Conservation (phyloP, 306 rosid genomes). For the Cyclanthera cordifolia region DNA sequence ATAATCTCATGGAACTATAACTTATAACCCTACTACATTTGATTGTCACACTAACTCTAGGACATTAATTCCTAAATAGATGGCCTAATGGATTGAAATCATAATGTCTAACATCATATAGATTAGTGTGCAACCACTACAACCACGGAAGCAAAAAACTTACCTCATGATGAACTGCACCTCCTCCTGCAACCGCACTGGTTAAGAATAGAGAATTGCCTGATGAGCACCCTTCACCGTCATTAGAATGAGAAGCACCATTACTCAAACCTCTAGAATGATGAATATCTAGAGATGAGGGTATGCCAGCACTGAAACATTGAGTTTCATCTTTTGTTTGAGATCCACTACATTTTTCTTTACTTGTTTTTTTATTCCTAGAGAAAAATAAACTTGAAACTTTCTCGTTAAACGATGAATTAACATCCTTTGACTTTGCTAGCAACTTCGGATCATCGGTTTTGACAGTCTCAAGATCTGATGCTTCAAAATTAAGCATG, state of each 20-base stretch:
- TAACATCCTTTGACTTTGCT: constrained; percentile 50
- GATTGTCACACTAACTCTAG: no score
- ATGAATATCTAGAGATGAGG: constrained; percentile 16
- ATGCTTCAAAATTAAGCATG: constrained; percentile 33
- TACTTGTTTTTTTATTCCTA: constrained; percentile 56
- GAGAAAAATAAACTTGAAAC: constrained; percentile 77
- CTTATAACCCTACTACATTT: no score
- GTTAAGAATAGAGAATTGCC: constrained; percentile 28
- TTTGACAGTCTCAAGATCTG: constrained; percentile 28
- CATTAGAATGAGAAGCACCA: constrained; percentile 35
- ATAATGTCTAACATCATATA: neutral
- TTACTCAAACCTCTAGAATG: constrained; percentile 26
- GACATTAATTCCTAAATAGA: no score
- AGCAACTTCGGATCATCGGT: constrained; percentile 36
- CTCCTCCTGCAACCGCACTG: constrained; percentile 31
- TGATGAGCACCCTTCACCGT: constrained; percentile 37
- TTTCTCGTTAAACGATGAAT: constrained; percentile 70
- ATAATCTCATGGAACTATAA: no score
- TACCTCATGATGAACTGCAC: constrained; percentile 56
- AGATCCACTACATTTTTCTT: constrained; percentile 41
- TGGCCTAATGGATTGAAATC: no score
- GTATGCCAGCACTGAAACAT: constrained; percentile 25
- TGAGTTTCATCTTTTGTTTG: constrained; percentile 31
- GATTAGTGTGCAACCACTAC: neutral
- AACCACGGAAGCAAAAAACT: neutral